Percentiles rank a stretch among this genome's conserved stretches.
Conservation (phyloP, 345 rosid species). For the Eucalyptus rudis region DNA sequence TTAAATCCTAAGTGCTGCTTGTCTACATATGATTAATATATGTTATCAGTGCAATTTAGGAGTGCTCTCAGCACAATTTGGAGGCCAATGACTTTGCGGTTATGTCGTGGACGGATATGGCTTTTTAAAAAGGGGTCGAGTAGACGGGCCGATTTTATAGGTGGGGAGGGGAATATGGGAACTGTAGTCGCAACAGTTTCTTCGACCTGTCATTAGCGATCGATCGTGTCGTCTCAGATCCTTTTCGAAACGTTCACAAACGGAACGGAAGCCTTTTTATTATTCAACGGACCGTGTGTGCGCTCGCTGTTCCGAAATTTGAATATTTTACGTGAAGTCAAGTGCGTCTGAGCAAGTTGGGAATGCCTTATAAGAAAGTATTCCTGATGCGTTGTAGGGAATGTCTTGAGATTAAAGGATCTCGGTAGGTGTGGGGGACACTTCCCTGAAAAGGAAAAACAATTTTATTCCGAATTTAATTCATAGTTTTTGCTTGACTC, state of each 20-base stretch:
- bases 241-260: background rate
- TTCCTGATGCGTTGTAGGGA: background rate
- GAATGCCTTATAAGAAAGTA: background rate
- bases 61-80: background rate
- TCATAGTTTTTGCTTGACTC: fast-evolving
- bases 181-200: background rate
- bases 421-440: background rate
- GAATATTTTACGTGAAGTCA: too few species aligned
- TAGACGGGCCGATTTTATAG: background rate
- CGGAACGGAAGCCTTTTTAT: too few species aligned
- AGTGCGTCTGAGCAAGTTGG: too few species aligned
- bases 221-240: background rate
- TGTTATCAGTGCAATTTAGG: background rate
- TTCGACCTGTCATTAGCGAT: background rate
- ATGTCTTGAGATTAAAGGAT: background rate
- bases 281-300: background rate
- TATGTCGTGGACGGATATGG: background rate
- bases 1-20: background rate
- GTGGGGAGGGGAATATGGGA: background rate
- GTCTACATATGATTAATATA: background rate
- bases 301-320: background rate
- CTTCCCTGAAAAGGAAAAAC: too few species aligned
- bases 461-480: too few species aligned
- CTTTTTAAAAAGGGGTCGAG: background rate
- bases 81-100: background rate